phyloP scores from a whole-genome alignment of 2,329 filamentous ascomycete species.

The Colletotrichum eleusines region DNA sequence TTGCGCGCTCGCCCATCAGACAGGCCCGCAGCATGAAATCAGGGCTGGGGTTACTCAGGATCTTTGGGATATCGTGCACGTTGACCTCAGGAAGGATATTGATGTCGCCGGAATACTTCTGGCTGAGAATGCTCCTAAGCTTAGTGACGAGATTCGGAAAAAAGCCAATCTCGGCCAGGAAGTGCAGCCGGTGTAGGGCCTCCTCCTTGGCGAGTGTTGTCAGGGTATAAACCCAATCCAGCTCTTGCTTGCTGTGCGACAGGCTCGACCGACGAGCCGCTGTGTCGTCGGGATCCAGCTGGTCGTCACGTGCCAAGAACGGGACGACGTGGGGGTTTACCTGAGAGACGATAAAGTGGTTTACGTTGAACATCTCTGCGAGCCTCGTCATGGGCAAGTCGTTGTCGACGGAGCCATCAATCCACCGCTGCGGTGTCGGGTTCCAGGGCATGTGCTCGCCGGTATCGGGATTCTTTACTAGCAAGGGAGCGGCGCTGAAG shows the following conservation, averaged over 20 bases:
- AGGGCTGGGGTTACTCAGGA: conserved; percentile 85
- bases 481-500: conserved; percentile 82
- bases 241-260: conserved; percentile 54
- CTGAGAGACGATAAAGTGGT: conserved; percentile 97
- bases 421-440: conserved; percentile 85
- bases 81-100: conserved; percentile 88
- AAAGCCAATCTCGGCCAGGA: conserved; percentile 83
- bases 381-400: conserved; percentile 92
- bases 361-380: conserved; percentile 97
- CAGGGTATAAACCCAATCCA: conserved; percentile 74
- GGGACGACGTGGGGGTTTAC: conserved; percentile 95
- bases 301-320: conserved; percentile 82
- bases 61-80: conserved; percentile 78
- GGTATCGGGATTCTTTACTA: conserved; percentile 87
- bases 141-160: conserved; percentile 85
- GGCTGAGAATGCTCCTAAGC: conserved; percentile 82
- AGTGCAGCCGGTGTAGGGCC: conserved; percentile 82
- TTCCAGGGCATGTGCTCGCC: conserved; percentile 86
- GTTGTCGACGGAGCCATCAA: conserved; percentile 95
- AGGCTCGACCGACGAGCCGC: conserved; percentile 42
- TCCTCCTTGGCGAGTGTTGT: conserved; percentile 83
- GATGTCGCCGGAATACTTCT: conserved; percentile 95
- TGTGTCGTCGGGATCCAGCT: conserved; percentile 55
- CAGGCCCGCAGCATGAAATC: conserved; percentile 89
- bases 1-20: conserved; percentile 83